Percentiles rank a stretch among this genome's conserved stretches.
Conservation (phyloP, 768 basidiomycete genomes). For the Pulveroboletus sp. region DNA sequence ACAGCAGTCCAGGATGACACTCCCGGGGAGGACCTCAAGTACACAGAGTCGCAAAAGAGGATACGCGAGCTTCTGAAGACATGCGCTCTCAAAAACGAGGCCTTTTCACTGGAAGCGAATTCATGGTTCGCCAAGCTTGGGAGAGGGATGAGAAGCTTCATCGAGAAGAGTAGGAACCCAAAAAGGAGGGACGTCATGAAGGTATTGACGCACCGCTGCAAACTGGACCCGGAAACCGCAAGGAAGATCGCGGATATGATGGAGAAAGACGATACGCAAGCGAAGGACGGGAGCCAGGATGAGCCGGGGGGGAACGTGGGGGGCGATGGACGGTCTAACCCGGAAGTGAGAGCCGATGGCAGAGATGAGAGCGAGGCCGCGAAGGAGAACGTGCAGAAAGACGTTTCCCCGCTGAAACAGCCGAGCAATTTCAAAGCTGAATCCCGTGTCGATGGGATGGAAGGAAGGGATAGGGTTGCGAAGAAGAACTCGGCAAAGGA, state of each 20-base stretch:
- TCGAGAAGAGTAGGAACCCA: conserved; percentile 11
- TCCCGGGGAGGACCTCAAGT: conserved; percentile 19
- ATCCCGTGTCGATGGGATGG: not conserved
- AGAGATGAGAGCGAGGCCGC: not conserved
- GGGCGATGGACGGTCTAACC: not conserved
- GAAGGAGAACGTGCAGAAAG: not conserved
- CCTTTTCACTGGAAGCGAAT: conserved; percentile 12
- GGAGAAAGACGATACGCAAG: conserved; percentile 7
- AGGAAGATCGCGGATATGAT: conserved; percentile 21
- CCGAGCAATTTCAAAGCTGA: not conserved
- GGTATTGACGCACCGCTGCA: conserved; percentile 23
- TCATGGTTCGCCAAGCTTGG: conserved; percentile 17
- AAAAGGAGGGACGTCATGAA: conserved; percentile 16
- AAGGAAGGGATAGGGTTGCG: not conserved
- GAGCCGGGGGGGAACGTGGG: not conserved
- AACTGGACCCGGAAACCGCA: conserved; percentile 24
- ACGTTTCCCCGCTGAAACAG: not conserved
- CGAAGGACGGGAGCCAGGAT: not conserved
- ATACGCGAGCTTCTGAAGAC: conserved; percentile 17
- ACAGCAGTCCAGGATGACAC: conserved; percentile 25
- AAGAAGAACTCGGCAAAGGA: not conserved
- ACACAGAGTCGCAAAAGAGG: conserved; percentile 16
- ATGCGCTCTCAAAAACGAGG: conserved; percentile 10
- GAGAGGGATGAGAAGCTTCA: conserved; percentile 11
- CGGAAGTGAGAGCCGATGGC: not conserved